Evolutionary conservation across 2,329 filamentous ascomycete genomes (phyloP).

Genomic region (Fusarium heterosporum): DNA sequence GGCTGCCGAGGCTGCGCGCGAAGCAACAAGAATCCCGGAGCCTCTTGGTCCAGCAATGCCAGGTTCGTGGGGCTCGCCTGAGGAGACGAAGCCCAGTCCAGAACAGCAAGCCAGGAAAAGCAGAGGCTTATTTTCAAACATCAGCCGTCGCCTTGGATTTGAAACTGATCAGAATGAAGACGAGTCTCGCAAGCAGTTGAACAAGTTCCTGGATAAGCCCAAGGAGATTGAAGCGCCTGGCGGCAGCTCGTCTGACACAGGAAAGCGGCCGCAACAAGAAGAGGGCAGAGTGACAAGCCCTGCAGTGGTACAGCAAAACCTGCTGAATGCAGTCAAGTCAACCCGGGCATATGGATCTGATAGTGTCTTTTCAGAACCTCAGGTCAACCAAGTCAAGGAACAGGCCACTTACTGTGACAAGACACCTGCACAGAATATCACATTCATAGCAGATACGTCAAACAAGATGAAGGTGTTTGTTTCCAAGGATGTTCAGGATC

Average conservation of each 20-base stretch:
- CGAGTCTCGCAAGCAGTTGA: conserved; percentile 55
- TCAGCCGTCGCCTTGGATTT: conserved; percentile 76
- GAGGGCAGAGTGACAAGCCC: conserved; percentile 70
- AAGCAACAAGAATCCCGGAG: conserved; percentile 57
- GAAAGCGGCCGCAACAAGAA: conserved; percentile 50
- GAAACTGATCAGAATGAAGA: conserved; percentile 62
- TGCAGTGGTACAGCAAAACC: conserved; percentile 73
- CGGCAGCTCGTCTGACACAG: conserved; percentile 24
- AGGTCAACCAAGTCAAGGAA: conserved; percentile 80
- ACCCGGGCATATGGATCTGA: conserved; percentile 81
- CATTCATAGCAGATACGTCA: conserved; percentile 75
- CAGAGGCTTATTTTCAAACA: conserved; percentile 74
- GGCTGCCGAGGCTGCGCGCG: conserved; percentile 54
- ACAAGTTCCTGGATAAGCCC: conserved; percentile 58
- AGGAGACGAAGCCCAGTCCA: conserved; percentile 54
- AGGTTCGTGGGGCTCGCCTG: conserved; percentile 78
- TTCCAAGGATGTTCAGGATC: conserved; percentile 63
- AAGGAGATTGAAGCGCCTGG: conserved; percentile 36
- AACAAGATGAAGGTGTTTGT: conserved; percentile 82
- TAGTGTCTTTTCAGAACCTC: conserved; percentile 77
- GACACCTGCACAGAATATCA: conserved; percentile 78
- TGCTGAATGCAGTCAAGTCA: conserved; percentile 82
- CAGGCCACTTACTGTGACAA: conserved; percentile 88
- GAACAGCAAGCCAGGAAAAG: conserved; percentile 55
- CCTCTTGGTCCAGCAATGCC: conserved; percentile 69